Conservation (phyloP, 2,329 filamentous ascomycete species). For the Rhexocercosporidium sp. region DNA sequence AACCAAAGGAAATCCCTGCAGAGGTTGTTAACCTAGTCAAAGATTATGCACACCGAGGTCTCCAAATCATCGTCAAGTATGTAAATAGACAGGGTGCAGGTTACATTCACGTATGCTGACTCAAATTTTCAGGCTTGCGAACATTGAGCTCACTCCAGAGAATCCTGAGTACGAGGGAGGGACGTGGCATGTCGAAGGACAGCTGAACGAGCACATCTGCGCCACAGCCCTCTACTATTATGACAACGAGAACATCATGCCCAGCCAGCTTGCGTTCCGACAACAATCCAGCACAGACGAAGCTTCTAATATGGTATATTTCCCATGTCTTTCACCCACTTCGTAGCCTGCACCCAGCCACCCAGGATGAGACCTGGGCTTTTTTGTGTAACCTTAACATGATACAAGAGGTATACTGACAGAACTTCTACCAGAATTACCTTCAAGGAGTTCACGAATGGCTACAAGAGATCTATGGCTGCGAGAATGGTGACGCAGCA, state of each 20-base stretch:
- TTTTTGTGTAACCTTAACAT: neutral
- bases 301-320: neutral
- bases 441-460: conserved; percentile 24
- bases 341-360: neutral
- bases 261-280: conserved; percentile 50
- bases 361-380: neutral
- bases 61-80: conserved; percentile 67
- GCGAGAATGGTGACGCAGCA: conserved; percentile 12
- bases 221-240: conserved; percentile 59
- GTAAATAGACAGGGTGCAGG: neutral
- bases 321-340: neutral
- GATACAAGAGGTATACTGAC: neutral
- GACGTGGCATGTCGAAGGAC: conserved; percentile 51
- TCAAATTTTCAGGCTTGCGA: conserved; percentile 48
- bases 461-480: conserved; percentile 30
- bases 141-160: conserved; percentile 61
- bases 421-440: neutral
- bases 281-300: conserved; percentile 32
- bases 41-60: conserved; percentile 40
- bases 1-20: neutral
- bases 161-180: conserved; percentile 55
- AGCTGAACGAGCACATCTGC: conserved; percentile 57
- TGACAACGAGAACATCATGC: conserved; percentile 54
- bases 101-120: neutral
- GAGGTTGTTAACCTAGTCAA: conserved; percentile 2